Evolutionary conservation across 192 early-diverging fungal genomes (phyloP).

Genomic region (Coemansia sp.): DNA sequence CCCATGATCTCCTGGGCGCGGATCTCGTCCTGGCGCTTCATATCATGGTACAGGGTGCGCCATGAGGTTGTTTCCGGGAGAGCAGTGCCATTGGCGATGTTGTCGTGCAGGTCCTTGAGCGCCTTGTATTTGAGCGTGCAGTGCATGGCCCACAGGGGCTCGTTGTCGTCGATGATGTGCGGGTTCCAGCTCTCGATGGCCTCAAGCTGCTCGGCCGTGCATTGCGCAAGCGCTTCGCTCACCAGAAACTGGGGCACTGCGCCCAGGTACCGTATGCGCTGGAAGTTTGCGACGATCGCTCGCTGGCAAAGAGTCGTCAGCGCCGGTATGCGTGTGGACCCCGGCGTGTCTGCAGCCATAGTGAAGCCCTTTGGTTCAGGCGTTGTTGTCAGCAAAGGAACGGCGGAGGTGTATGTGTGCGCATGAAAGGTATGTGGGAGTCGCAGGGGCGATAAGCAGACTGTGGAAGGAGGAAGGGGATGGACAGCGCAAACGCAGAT

Average conservation of each 20-base stretch:
- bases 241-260: conserved; percentile 37
- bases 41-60: conserved; percentile 34
- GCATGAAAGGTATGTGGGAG: too few relatives aligned
- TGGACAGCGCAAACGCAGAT: neutral
- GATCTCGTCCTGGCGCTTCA: conserved; percentile 32
- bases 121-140: conserved; percentile 21
- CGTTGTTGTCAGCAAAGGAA: neutral
- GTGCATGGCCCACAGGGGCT: conserved; percentile 35
- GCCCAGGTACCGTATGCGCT: conserved; percentile 32
- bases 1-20: conserved; percentile 38
- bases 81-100: conserved; percentile 10
- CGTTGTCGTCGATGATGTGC: conserved; percentile 42
- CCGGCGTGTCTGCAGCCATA: neutral
- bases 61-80: conserved; percentile 21
- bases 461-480: neutral
- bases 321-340: conserved; percentile 13
- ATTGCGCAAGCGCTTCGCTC: conserved; percentile 26
- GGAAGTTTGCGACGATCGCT: conserved; percentile 25
- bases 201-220: conserved; percentile 47
- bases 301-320: conserved; percentile 48
- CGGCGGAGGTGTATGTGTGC: neutral
- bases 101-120: conserved; percentile 12
- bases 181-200: conserved; percentile 43
- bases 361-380: neutral
- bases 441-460: too few relatives aligned